Base-by-base conservation (phyloP, 148 eudicot species). In the Heliosperma pusillum region DNA sequence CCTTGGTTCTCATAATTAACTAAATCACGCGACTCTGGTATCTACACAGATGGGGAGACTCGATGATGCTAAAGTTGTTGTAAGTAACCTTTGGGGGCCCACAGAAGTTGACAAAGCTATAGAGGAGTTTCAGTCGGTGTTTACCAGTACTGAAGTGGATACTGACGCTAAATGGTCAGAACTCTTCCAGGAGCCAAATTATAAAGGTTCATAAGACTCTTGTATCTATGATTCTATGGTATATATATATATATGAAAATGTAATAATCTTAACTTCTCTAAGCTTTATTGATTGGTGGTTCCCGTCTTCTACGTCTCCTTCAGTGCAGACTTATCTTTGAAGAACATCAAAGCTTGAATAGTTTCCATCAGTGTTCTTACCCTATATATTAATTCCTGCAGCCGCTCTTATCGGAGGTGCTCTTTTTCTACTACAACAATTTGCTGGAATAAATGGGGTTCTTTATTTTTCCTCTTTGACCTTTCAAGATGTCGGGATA, bases 371-470 rank as follows among this genome's bases (percentile, higher is more conserved):
- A 44, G 30, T 64, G 62, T 33, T 63, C 71, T 79, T 72, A 66
- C 60, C 12, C 12, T 50, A 55, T 76, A 42, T 76, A 57, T 70
- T 7, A 21, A 7, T 80, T 56, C 56, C 56, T 89, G 90, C 91
- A 91, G 97, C 74, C 79, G 92, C 97, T 6, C 80, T 85, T 72
- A 76, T 85, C 17, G 97, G 97, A 80, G 97, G 92, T 75, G 70
- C 88, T 73, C 93, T 89, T 73, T 91, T 91, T 79, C 72, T 87
- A 27, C 87, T 89, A 57, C 97, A 91, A 66, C 97, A 89, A 78
- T 88, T 91, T 82, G 92, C 97, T 16, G 97, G 97, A 59, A 88
- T 89, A 79, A 91, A 91, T 78, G 93, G 90, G 44, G 92, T 89
- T 76, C 89, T 91, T 56, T 89, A 89, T 71, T 91, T 89, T 79